Base-by-base conservation (phyloP, 1,139 yeast species). In the Yueomyces sp. region DNA sequence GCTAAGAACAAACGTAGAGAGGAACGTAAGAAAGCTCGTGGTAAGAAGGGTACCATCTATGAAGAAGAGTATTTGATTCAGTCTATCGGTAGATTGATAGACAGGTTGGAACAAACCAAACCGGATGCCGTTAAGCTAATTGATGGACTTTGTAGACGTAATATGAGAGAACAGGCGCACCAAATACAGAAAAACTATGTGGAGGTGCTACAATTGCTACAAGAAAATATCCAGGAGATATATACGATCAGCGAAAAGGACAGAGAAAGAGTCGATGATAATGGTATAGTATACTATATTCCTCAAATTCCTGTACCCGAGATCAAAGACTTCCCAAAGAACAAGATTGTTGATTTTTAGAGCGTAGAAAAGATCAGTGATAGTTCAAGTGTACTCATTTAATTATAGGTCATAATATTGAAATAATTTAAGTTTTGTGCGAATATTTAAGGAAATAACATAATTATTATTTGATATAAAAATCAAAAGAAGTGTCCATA, bases 31-130 rank as follows among this genome's bases (percentile, higher is more conserved):
- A 75, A 79, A 49, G 99, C 98, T 1, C 78, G 95, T 55, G 98
- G 98, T 46, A 85, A 94, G 68, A 91, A 91, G 67, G 97, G 97
- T 37, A 89, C 97, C 3, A 83, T 91, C 25, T 91, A 91, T 57
- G 98, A 91, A 63, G 98, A 93, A 59, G 98, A 91, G 61, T 93
- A 93, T 60, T 75, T 93, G 46, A 81, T 91, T 45, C 77, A 75
- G 53, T 87, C 97, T 1, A 79, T 86, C 50, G 94, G 95, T 4
- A 76, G 99, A 56, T 71, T 93, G 57, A 67, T 87, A 40, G 96
- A 86, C 48, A 76, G 98, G 53, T 67, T 91, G 48, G 76, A 78
- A 41, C 78, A 75, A 49, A 82, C 95, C 0, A 76, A 76, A 51
- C 68, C 76, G 0, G 98, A 93, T 55, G 91, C 93, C 1, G 56